Conservation (phyloP, 805 yeast genomes). For the Ogataea kodamae region DNA sequence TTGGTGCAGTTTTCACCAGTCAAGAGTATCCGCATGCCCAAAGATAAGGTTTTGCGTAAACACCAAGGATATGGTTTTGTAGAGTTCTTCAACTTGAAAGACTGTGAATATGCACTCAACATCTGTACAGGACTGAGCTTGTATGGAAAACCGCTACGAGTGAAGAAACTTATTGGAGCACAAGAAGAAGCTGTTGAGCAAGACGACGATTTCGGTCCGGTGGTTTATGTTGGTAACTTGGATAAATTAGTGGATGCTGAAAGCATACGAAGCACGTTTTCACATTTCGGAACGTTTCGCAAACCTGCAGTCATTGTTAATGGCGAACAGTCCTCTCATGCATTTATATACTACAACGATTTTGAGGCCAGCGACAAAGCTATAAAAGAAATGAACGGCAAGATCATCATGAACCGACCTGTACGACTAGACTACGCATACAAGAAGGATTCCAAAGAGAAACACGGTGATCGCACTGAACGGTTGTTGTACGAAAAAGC, state of each 20-base stretch:
- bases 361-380: slow-evolving; percentile 74
- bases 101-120: slow-evolving; percentile 66
- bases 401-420: slow-evolving; percentile 62
- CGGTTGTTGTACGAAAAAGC: slow-evolving; percentile 54
- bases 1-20: slow-evolving; percentile 85
- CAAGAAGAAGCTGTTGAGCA: slow-evolving; percentile 6
- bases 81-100: slow-evolving; percentile 56
- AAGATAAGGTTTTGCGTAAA: slow-evolving; percentile 62
- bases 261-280: slow-evolving; percentile 53
- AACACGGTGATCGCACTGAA: slow-evolving; percentile 80
- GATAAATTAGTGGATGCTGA: slow-evolving; percentile 63
- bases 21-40: slow-evolving; percentile 66
- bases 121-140: slow-evolving; percentile 58
- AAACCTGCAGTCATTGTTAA: slow-evolving; percentile 45
- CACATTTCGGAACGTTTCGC: slow-evolving; percentile 62
- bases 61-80: slow-evolving; percentile 91
- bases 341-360: slow-evolving; percentile 58
- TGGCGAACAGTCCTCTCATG: slow-evolving; percentile 58
- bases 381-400: slow-evolving; percentile 62
- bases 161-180: slow-evolving; percentile 41
- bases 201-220: slow-evolving; percentile 43
- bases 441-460: slow-evolving; percentile 55
- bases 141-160: slow-evolving; percentile 56
- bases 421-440: slow-evolving; percentile 66
- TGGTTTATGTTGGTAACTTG: slow-evolving; percentile 54